Conservation (phyloP, 192 early-diverging fungal species). For the Dissophora globulifera region DNA sequence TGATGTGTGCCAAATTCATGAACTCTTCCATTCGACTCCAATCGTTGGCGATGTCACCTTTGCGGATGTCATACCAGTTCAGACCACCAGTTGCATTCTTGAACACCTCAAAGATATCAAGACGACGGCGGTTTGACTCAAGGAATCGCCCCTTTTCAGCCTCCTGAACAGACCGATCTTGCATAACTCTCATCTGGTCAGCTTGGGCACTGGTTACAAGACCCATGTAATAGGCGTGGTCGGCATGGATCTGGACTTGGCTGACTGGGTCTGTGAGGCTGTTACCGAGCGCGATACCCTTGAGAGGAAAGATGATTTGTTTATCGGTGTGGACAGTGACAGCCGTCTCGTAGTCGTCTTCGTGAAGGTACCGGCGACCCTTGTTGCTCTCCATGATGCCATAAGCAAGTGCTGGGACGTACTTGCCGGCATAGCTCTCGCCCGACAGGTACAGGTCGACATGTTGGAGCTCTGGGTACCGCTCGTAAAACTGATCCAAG, state of each 20-base stretch:
- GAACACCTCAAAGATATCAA: slow-evolving; percentile 72
- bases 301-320: slow-evolving; percentile 16
- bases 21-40: slow-evolving; percentile 69
- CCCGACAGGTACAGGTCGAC: slow-evolving; percentile 74
- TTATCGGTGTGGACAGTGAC: not conserved
- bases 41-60: slow-evolving; percentile 69
- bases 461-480: slow-evolving; percentile 69
- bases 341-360: slow-evolving; percentile 6
- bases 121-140: slow-evolving; percentile 57
- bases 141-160: slow-evolving; percentile 62
- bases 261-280: slow-evolving; percentile 72
- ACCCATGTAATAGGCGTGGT: slow-evolving; percentile 65
- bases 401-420: slow-evolving; percentile 73
- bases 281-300: slow-evolving; percentile 63
- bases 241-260: slow-evolving; percentile 68
- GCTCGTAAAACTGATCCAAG: slow-evolving; percentile 75
- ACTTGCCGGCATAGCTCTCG: slow-evolving; percentile 76
- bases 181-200: slow-evolving; percentile 40
- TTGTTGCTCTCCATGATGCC: slow-evolving; percentile 71
- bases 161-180: slow-evolving; percentile 53
- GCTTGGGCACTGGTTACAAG: slow-evolving; percentile 62
- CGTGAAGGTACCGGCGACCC: slow-evolving; percentile 14
- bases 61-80: slow-evolving; percentile 84
- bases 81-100: slow-evolving; percentile 73
- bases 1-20: slow-evolving; percentile 64